Percentiles rank a stretch among this genome's conserved stretches.
phyloP scores from a whole-genome alignment of 139 green algal species.

The Deuterostichococcus epilithicus region DNA sequence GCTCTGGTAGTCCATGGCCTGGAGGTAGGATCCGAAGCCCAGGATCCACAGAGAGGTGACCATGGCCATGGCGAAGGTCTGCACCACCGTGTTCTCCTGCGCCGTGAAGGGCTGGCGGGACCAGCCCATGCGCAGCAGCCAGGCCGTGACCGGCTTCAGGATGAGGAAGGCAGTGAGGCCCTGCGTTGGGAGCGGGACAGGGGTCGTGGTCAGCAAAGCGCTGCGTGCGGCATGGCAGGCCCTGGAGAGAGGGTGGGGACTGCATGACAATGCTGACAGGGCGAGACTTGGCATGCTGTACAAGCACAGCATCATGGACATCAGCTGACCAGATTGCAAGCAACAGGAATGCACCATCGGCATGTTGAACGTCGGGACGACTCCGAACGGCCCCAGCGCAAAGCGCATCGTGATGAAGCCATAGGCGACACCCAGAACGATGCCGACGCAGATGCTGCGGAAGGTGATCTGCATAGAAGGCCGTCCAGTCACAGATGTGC shows the following conservation, averaged over 20 bases:
- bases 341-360: neutral
- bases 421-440: neutral
- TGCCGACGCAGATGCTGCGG: neutral
- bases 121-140: neutral
- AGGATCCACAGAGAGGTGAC: conserved; percentile 8
- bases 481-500: no score
- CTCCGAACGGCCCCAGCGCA: neutral
- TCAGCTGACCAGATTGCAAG: neutral
- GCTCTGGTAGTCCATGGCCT: conserved; percentile 21
- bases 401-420: neutral
- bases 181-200: no score
- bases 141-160: neutral
- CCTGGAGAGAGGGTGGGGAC: no score
- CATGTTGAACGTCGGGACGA: neutral
- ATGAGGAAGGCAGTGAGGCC: neutral
- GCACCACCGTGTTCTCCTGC: conserved; percentile 27
- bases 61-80: conserved; percentile 22
- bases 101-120: neutral
- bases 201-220: no score
- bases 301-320: no score
- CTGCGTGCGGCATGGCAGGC: no score
- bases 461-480: neutral
- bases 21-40: conserved; percentile 18
- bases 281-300: no score
- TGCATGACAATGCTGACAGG: no score